A percentile compares a stretch with the other conserved stretches of the same genome.
phyloP scores from a whole-genome alignment of 148 eudicot genomes.

The Bassia scoparia region DNA sequence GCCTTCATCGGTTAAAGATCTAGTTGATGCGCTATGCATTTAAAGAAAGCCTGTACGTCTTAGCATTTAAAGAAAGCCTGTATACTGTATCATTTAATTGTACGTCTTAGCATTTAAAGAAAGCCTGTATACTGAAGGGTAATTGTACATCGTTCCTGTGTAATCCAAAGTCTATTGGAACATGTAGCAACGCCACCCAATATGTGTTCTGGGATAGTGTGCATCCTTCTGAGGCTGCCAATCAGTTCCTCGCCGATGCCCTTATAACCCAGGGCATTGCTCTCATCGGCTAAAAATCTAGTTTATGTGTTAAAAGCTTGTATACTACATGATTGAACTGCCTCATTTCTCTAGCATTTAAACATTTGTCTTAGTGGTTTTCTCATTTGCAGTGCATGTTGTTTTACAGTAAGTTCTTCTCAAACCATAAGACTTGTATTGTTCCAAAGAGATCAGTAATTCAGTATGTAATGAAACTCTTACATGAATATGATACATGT shows the following conservation, averaged over 20 bases:
- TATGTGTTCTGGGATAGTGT: slow-evolving; percentile 97
- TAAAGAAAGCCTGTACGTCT: too few relatives aligned
- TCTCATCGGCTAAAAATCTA: slow-evolving; percentile 42
- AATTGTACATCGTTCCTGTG: slow-evolving; percentile 50
- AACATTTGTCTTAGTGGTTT: background rate
- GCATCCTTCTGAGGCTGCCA: slow-evolving; percentile 92
- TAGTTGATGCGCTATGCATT: too few relatives aligned
- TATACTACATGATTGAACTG: background rate
- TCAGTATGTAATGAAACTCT: slow-evolving; percentile 9
- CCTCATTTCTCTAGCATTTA: background rate
- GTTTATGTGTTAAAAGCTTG: background rate
- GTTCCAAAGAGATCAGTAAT: slow-evolving; percentile 9
- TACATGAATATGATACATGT: too few relatives aligned
- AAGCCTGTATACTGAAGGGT: too few relatives aligned
- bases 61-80: too few relatives aligned
- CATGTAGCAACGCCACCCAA: slow-evolving; percentile 74
- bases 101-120: too few relatives aligned
- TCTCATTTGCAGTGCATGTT: too few relatives aligned
- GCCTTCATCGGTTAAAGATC: too few relatives aligned
- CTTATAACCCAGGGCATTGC: slow-evolving; percentile 53
- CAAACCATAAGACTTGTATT: slow-evolving; percentile 3
- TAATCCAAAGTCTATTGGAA: slow-evolving; percentile 69
- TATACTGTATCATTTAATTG: too few relatives aligned
- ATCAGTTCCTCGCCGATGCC: slow-evolving; percentile 66
- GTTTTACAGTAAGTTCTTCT: background rate